Percentiles rank a stretch among this genome's conserved stretches.
Conservation (phyloP, 2,329 filamentous ascomycete species). For the Dothideomycetes sp. region DNA sequence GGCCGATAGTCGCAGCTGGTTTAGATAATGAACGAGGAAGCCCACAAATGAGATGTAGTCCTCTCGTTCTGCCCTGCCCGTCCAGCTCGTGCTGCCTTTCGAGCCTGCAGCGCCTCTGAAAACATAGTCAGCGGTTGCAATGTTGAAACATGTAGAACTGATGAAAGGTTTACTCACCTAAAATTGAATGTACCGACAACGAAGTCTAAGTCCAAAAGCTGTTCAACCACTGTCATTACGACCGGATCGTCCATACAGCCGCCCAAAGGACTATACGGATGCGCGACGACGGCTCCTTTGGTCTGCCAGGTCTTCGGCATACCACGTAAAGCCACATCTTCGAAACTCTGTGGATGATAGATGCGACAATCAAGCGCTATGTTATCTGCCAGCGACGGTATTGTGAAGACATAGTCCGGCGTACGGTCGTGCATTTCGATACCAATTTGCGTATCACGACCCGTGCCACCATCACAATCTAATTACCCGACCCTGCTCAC, state of each 20-base stretch:
- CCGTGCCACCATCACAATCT: no score
- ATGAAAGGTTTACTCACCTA: conserved; percentile 42
- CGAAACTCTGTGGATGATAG: conserved; percentile 44
- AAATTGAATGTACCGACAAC: conserved; percentile 88
- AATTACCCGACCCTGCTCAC: no score
- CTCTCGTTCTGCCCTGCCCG: conserved; percentile 63
- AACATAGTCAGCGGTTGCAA: conserved; percentile 9
- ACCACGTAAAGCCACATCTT: conserved; percentile 16
- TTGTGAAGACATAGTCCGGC: conserved; percentile 43
- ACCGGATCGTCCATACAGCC: conserved; percentile 76
- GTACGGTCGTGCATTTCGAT: neutral
- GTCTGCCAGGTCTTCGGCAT: conserved; percentile 11
- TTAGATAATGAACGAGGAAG: conserved; percentile 64
- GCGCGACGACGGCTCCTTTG: conserved; percentile 60
- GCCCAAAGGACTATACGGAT: conserved; percentile 83
- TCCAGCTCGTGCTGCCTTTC: conserved; percentile 76
- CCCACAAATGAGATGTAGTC: conserved; percentile 80
- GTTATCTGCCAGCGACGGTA: conserved; percentile 77
- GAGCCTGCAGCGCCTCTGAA: conserved; percentile 65
- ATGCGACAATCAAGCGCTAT: conserved; percentile 68
- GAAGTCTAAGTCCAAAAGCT: conserved; percentile 59
- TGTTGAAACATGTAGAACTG: neutral
- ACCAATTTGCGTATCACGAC: no score
- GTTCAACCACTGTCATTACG: conserved; percentile 52
- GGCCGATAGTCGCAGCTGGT: neutral